phyloP scores from a whole-genome alignment of 345 rosid genomes.

The Erodium maritimum region DNA sequence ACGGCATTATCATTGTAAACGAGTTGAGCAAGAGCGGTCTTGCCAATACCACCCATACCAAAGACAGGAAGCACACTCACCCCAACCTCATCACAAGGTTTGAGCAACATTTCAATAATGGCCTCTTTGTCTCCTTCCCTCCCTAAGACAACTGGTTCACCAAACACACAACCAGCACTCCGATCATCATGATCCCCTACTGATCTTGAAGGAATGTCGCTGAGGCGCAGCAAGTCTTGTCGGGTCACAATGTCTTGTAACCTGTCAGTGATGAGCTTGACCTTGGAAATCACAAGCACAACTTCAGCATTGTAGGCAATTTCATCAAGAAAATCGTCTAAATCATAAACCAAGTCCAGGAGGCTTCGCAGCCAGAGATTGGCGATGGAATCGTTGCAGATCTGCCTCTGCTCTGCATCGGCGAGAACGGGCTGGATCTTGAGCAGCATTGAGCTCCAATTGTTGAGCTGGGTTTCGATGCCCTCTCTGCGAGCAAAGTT shows the following conservation, averaged over 20 bases:
- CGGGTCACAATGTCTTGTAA: no score
- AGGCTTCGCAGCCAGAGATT: conserved; percentile 9
- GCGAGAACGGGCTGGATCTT: conserved; percentile 2
- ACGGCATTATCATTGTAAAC: conserved; percentile 9
- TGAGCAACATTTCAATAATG: not conserved
- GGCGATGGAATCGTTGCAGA: conserved; percentile 1
- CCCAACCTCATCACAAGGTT: not conserved
- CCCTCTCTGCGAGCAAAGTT: no score
- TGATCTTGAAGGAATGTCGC: no score
- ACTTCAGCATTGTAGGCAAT: conserved; percentile 7
- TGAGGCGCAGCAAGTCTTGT: no score
- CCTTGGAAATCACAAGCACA: no score
- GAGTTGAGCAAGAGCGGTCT: conserved; percentile 18
- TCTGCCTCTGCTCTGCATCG: conserved; percentile 19
- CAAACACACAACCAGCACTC: conserved; percentile 6
- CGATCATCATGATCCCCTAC: not conserved
- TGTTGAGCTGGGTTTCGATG: not conserved
- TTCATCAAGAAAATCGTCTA: conserved; percentile 22
- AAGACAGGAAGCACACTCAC: conserved; percentile 11
- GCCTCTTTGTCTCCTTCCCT: conserved; percentile 12
- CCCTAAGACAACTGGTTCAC: conserved; percentile 11
- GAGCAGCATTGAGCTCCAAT: not conserved
- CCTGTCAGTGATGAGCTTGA: no score
- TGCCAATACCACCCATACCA: conserved; percentile 20
- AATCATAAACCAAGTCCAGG: conserved; percentile 12